Conservation (phyloP, 192 early-diverging fungal species). For the Rhizophlyctis rosea region DNA sequence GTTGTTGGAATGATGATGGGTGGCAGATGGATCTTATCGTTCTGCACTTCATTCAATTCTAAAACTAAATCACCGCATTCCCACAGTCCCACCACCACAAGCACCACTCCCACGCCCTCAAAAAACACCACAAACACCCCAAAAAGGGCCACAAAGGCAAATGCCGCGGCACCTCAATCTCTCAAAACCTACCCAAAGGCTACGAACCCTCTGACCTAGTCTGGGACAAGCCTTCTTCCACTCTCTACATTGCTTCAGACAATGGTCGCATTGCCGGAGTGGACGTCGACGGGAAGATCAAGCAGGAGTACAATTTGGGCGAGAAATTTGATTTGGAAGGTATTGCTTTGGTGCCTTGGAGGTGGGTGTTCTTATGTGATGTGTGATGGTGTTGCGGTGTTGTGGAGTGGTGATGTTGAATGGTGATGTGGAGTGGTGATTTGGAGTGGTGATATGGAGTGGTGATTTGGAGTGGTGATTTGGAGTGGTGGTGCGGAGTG, state of each 20-base stretch:
- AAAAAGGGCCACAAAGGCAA: neutral
- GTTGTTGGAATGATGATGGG: too few species aligned
- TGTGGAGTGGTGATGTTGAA: too few species aligned
- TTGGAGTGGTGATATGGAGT: too few species aligned
- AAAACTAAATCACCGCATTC: too few species aligned
- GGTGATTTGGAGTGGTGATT: too few species aligned
- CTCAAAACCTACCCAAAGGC: neutral
- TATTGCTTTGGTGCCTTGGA: slow-evolving; percentile 11
- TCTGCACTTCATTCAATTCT: too few species aligned
- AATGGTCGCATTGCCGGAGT: slow-evolving; percentile 1
- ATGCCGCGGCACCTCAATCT: neutral
- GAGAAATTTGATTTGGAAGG: slow-evolving; percentile 28
- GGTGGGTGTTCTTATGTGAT: slow-evolving; percentile 4
- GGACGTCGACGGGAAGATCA: neutral
- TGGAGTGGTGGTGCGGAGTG: neutral
- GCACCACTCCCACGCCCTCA: too few species aligned
- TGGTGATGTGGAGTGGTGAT: too few species aligned
- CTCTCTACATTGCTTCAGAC: neutral
- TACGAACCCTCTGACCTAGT: neutral
- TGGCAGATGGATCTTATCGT: too few species aligned
- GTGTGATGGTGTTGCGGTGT: neutral
- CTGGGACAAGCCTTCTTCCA: neutral
- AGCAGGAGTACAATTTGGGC: slow-evolving; percentile 4
- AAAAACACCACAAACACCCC: too few species aligned
- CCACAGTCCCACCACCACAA: too few species aligned